Evolutionary conservation across 495 filamentous ascomycete species (phyloP).

Genomic region (Schizothecium vesticola): DNA sequence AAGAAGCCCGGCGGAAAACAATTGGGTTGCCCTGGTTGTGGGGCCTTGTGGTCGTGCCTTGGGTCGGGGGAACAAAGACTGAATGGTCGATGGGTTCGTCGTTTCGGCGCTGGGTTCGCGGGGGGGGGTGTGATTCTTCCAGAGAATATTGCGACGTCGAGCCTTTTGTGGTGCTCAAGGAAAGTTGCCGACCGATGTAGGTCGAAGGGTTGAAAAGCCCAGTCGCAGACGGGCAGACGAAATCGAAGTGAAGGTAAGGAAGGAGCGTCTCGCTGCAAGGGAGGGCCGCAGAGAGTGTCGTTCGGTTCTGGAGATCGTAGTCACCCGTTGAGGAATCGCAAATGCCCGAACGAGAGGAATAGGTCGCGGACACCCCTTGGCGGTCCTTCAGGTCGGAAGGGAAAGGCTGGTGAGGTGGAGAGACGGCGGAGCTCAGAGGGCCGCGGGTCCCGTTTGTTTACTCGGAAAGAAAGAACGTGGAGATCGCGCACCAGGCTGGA

Average conservation of each 20-base stretch:
- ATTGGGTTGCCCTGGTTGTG: neutral
- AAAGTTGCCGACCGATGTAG: neutral
- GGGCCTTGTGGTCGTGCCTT: neutral
- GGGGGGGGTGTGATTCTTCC: neutral
- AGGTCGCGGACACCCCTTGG: neutral
- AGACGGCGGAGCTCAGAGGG: neutral
- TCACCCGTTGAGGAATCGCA: neutral
- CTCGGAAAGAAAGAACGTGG: slow-evolving; percentile 2
- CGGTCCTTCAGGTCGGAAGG: neutral
- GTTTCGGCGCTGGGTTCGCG: neutral
- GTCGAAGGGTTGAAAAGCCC: neutral
- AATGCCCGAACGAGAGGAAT: neutral
- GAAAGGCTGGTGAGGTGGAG: neutral
- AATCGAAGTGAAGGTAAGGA: neutral
- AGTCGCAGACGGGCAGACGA: neutral
- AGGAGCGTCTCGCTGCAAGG: neutral
- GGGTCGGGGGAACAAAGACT: neutral
- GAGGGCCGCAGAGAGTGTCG: neutral
- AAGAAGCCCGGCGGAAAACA: neutral
- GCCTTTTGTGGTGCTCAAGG: neutral
- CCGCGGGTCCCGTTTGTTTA: neutral
- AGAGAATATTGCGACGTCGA: neutral
- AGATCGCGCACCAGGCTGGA: slow-evolving; percentile 4
- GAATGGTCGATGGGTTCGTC: neutral
- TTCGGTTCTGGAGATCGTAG: neutral